Conservation (phyloP, 2,329 filamentous ascomycete species). For the Ophiostoma sp. region DNA sequence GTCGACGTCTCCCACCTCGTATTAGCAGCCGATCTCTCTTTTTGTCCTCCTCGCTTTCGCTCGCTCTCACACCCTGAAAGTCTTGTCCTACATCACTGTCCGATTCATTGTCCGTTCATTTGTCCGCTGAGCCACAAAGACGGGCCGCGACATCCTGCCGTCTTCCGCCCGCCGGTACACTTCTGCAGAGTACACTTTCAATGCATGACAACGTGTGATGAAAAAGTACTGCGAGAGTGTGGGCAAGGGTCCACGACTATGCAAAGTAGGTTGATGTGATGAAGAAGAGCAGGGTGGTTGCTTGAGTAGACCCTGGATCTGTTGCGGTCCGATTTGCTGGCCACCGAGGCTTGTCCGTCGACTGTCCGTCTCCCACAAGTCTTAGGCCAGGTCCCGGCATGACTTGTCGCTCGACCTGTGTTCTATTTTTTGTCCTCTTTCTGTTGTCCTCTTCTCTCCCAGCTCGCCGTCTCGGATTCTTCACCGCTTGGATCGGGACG, state of each 20-base stretch:
- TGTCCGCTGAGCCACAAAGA: background rate
- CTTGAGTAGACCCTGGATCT: background rate
- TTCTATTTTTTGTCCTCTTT: background rate
- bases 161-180: background rate
- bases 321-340: background rate
- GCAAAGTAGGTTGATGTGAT: background rate
- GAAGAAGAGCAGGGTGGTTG: background rate
- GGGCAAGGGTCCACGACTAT: too few species aligned
- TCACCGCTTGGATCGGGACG: background rate
- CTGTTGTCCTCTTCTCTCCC: background rate
- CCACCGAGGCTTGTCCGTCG: background rate
- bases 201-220: background rate
- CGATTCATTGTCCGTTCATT: background rate
- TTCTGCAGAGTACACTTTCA: background rate
- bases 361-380: too few species aligned
- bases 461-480: background rate
- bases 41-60: background rate
- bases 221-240: background rate
- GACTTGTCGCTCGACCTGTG: background rate
- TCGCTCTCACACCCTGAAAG: background rate
- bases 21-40: slow-evolving; percentile 1
- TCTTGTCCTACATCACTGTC: background rate
- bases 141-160: too few species aligned
- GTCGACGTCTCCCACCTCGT: background rate
- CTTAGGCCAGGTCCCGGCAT: background rate